phyloP scores from a whole-genome alignment of 495 filamentous ascomycete genomes.

The Hyaloscypha variabilis region DNA sequence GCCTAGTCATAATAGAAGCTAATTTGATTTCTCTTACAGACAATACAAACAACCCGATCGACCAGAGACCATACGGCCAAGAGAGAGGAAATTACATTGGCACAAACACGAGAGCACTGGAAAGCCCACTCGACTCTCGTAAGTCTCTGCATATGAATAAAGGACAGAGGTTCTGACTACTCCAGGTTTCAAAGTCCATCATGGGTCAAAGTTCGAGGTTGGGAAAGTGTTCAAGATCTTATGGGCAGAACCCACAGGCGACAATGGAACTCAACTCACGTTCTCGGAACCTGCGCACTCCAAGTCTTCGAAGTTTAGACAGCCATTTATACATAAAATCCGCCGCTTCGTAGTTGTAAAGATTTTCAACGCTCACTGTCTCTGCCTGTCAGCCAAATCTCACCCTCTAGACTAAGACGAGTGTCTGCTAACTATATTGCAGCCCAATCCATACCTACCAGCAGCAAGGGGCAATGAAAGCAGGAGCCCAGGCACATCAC shows the following conservation, averaged over 20 bases:
- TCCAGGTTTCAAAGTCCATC: background rate
- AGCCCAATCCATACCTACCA: background rate
- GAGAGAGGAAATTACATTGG: background rate
- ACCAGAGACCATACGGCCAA: background rate
- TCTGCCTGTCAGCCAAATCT: background rate
- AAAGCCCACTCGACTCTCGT: background rate
- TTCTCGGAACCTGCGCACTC: background rate
- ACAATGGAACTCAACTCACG: background rate
- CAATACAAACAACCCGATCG: background rate
- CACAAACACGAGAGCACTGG: background rate
- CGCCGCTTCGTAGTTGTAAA: background rate
- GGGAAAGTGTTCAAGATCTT: slow-evolving; percentile 19
- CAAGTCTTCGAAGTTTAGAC: background rate
- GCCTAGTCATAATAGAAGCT: background rate
- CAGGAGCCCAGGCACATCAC: background rate
- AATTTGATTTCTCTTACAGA: background rate
- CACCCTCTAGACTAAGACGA: background rate
- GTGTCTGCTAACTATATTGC: background rate
- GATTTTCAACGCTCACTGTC: background rate
- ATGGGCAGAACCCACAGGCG: slow-evolving; percentile 18
- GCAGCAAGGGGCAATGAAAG: background rate
- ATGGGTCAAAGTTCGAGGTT: background rate
- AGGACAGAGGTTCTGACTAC: background rate
- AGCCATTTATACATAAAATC: background rate
- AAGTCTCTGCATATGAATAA: background rate